phyloP scores from a whole-genome alignment of 78 protist species.

The Paulinella micropora region DNA sequence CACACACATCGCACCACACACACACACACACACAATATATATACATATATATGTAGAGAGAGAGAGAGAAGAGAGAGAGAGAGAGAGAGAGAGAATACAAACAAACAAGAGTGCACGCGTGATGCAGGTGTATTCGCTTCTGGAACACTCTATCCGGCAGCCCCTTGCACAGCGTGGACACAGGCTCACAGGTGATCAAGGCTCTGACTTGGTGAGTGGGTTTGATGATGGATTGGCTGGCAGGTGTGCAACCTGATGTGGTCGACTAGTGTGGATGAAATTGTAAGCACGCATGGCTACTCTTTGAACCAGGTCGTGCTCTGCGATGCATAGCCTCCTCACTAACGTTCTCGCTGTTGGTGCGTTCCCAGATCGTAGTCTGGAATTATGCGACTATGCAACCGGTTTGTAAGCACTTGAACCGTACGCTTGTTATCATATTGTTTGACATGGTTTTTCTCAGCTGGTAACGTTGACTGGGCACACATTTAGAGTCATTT shows the following conservation, averaged over 20 bases:
- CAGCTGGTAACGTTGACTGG: slow-evolving; percentile 24
- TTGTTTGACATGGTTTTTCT: background rate
- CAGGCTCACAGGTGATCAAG: no score
- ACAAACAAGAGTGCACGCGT: no score
- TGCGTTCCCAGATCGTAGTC: background rate
- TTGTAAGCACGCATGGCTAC: slow-evolving; percentile 46
- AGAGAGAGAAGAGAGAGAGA: no score
- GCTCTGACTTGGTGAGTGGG: background rate
- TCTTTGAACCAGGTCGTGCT: slow-evolving; percentile 20
- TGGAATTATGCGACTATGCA: slow-evolving; percentile 10
- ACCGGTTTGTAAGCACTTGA: no score
- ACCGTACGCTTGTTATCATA: no score
- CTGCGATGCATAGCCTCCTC: background rate
- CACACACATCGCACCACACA: no score
- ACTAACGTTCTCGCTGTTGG: background rate
- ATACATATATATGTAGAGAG: no score
- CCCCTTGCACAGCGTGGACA: slow-evolving; percentile 16
- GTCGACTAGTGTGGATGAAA: slow-evolving; percentile 29
- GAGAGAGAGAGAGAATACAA: no score
- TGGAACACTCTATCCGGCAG: slow-evolving; percentile 26
- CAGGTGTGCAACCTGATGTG: slow-evolving; percentile 40
- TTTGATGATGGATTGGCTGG: background rate
- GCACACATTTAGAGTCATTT: slow-evolving; percentile 38
- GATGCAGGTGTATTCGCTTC: slow-evolving; percentile 34
- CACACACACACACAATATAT: no score